Conservation (phyloP, 148 eudicot genomes). For the Pharnaceum exiguum region DNA sequence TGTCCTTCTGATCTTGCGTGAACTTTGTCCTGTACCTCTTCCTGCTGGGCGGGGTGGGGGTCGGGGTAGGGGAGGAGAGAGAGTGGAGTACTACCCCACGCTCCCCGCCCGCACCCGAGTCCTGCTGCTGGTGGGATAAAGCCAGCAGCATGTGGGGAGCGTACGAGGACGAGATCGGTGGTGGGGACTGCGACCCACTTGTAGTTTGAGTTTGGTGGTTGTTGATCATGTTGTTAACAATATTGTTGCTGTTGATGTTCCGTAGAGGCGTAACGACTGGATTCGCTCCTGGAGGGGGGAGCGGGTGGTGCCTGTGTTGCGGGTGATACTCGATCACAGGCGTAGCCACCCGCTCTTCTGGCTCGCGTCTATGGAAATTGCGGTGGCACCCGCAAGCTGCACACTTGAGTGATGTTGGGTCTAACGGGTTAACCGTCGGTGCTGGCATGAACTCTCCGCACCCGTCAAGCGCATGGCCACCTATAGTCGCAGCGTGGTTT, state of each 20-base stretch:
- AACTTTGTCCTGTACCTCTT: slow-evolving; percentile 67
- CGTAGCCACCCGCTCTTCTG: slow-evolving; percentile 24
- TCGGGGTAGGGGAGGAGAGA: too few species aligned
- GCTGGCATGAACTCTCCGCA: slow-evolving; percentile 84
- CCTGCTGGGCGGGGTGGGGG: too few species aligned
- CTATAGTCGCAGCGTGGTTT: slow-evolving; percentile 69
- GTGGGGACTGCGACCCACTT: slow-evolving; percentile 70
- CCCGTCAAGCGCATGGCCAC: slow-evolving; percentile 77
- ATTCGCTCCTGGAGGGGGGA: slow-evolving; percentile 40
- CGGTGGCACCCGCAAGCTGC: slow-evolving; percentile 90
- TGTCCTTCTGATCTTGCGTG: slow-evolving; percentile 51
- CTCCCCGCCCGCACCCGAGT: not conserved
- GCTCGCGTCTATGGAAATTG: slow-evolving; percentile 74
- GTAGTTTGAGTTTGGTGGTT: too few species aligned
- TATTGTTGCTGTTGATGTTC: too few species aligned
- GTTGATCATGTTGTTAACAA: too few species aligned
- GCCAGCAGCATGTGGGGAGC: slow-evolving; percentile 78
- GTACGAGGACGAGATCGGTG: slow-evolving; percentile 80
- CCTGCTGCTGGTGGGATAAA: slow-evolving; percentile 16
- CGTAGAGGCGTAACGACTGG: too few species aligned
- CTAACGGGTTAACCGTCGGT: slow-evolving; percentile 32
- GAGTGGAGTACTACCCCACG: too few species aligned
- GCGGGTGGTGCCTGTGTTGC: slow-evolving; percentile 74
- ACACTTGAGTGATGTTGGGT: slow-evolving; percentile 58
- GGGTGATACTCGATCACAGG: slow-evolving; percentile 56